Base-by-base conservation (phyloP, 371 early-diverging fungal species). In the Rhizopus arrhizus region DNA sequence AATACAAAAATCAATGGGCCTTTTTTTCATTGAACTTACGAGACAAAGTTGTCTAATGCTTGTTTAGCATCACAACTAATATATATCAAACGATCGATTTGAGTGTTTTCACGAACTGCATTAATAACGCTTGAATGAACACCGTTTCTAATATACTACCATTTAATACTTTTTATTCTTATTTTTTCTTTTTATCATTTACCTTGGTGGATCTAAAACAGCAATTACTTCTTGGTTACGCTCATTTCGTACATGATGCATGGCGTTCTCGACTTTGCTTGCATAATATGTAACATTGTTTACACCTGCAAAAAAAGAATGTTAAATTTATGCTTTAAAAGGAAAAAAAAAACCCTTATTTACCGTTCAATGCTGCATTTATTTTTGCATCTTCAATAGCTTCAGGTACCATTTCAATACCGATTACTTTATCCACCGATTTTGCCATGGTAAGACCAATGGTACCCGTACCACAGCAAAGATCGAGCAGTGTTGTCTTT, bases 401-500 rank as follows among this genome's bases (percentile, higher is more conserved):
- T 33, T 81, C 77, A 29, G 66, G 60, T 15, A 80, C 74, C 59
- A 91, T 74, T 51, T 93, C 94, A 31, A 92, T 77, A 12, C 91
- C 94, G 61, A 90, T 62, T 10, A 93, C 90, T 33, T 73, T 62
- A 45, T 85, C 81, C 7, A 89, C 84, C n/a, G 64, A 64, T 41
- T 73, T 62, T 0, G 92, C 86, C 81, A 91, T 79, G 13, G 82
- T 80, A 36, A 91, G 78, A 15, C 94, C 92, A 62, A 93, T 91
- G 9, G 89, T 89, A 38, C 92, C 94, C 2, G 91, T 90, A 13
- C 94, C 94, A 71, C 92, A 91, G 74, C 92, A 92, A 16, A 93
- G 66, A 68, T 92, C 92, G 6, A 90, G 70, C 15, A 90, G 66
- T 13, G 68, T 68, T 11, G 65, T 61, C 46, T 64, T 61, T 36